Evolutionary conservation across 23 red algal species (phyloP), one percentile per base, ranked within the genome.

Genomic region (Agarophyton chilense): DNA sequence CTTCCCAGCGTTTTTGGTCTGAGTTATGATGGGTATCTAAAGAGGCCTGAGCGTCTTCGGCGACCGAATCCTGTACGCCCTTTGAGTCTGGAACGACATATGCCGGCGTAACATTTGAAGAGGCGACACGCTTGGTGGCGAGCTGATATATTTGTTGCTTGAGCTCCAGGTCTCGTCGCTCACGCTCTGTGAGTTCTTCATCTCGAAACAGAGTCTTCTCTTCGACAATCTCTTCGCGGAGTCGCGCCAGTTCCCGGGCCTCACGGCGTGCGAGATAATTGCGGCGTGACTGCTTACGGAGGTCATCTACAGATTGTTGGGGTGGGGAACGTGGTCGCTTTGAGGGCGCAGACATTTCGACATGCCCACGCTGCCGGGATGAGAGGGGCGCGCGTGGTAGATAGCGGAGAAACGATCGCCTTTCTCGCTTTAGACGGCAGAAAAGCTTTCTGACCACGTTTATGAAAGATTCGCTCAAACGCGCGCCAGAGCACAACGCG

Each of bases 101-200:
- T 24, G 66, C 71, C 40, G 68, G 44, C 33, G 60, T 61, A 40
- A 84, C 91, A 33, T 68, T 75, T 74, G 45, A 52, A 42, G 52
- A 57, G 36, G 68, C 67, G 0, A 72, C 86, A n/a, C 94, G 85
- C 43, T 66, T 39, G 21, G 77, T 64, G 10, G 94, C 94, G 21
- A 96, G 83, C 42, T 76, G 57, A 45, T 96, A 96, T 1, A 84
- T 60, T 40, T 91, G 63, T 79, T 96, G 82, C 66, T 96, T 96
- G 26, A 91, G 72, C 26, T 61, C 77, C 11, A 91, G 64, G 64
- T 89, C 94, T 8, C 52, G 50, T 14, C 71, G 39, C 64, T 96
- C 94, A 18, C 89, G 82, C 36, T 63, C 86, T 10, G 94, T 87
- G 62, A 96, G 78, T 24, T 90, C 47, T 46, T 89, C 94, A 55